Evolutionary conservation across 2,329 filamentous ascomycete species (phyloP), one percentile per base, ranked within the genome.

Genomic region (Aaosphaeria pasadenensis): DNA sequence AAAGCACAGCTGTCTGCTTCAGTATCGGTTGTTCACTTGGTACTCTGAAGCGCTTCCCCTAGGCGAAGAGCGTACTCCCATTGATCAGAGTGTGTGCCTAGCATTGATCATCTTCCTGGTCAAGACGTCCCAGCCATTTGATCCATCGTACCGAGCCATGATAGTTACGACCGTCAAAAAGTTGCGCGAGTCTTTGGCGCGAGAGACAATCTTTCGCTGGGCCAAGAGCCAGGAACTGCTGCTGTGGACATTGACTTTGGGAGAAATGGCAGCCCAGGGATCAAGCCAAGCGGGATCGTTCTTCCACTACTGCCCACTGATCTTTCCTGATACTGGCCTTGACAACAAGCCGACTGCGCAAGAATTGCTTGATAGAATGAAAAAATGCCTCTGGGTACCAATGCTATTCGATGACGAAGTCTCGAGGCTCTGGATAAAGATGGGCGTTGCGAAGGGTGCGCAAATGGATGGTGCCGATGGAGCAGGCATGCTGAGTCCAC

Each of bases 201-300:
- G 45, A 46, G 45, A 45, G 2, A 49, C 55, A 6, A 40, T 56
- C 3, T 46, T 51, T n/a, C 38, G 45, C 5, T 69, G 64, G 64
- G 43, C 42, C 17, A 52, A 51, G 5, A 48, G 55, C 1, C 54
- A 57, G 1, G 58, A 63, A 42, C 42, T 64, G 1, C 46, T 66
- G 11, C 53, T 66, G 28, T 69, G 65, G 65, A 58, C 53, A 28
- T 38, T 65, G 1, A 64, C 63, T 0, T 60, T 68, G 51, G 64
- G 63, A 7, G 56, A 57, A 4, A 38, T 66, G 7, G 64, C 56
- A 6, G 57, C 61, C 0, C 53, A 56, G 30, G 52, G 51, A 7
- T 47, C 51, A 35, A 30, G 43, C 31, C 45, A 53, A 49, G 29
- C 30, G 11, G 47, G 30, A 0, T 60, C 61, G 43, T 65, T 64